Evolutionary conservation across 768 basidiomycete species (phyloP), one percentile per base, ranked within the genome.

Genomic region (Postia placenta): DNA sequence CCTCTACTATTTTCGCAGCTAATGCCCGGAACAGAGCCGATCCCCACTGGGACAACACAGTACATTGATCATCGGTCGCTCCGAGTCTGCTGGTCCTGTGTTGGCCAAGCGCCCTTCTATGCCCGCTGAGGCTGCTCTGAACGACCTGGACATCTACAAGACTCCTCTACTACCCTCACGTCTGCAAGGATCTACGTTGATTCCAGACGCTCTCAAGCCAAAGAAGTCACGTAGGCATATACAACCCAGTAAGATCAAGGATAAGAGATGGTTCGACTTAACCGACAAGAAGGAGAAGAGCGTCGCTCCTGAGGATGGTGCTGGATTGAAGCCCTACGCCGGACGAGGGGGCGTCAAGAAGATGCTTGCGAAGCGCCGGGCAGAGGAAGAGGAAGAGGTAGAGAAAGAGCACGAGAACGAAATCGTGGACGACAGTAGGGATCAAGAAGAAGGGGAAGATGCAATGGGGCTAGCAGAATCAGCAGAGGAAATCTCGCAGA

Each of bases 281-380:
- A 54, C 56, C 46, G 59, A 67, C 48, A 57, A 56, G 47, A 43
- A 56, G 26, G 67, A 72, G 60, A 59, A 59, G 4, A 64, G 60
- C 40, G 64, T 73, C 57, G 70, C 64, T 37, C 59, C 66, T 35
- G 64, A 63, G 28, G 63, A 50, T 20, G 61, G 69, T 15, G 64
- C 71, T 12, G 81, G 80, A 53, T 75, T 74, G 33, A 78, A 78
- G 17, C 87, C 87, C 3, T 90, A 90, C 57, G 81, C 85, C 1
- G 87, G 87, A 5, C 78, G 80, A 53, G 84, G 87, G 45, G 85
- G 85, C 0, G 81, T 87, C 75, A 87, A 84, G 71, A 89, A 83
- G 59, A 67, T 87, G 63, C 64, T 89, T 33, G 81, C 83, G 19
- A 75, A 78, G 55, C 70, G 81, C 42, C 77, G 75, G 59, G 66